These are phyloP conservation scores for Corymbia citriodora DNA, from an alignment of 441 rosid species.

Conservation along the genomic window DNA sequence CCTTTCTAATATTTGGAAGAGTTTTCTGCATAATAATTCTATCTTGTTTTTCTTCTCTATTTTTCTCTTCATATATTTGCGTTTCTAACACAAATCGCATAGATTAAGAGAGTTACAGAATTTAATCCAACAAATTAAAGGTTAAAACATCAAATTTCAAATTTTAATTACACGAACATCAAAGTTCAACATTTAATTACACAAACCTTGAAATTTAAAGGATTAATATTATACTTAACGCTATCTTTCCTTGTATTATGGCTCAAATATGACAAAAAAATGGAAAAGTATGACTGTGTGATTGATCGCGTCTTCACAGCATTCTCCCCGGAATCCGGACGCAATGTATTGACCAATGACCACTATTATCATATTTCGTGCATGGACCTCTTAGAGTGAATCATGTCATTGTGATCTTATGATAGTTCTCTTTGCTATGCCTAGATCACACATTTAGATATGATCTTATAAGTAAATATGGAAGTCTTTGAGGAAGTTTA, in stretches of 20 bases:
- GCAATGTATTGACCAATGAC: not conserved
- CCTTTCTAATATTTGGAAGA: too few species aligned
- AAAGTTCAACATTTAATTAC: not conserved
- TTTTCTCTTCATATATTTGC: too few species aligned
- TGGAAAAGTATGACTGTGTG: not conserved
- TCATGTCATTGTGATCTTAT: not conserved
- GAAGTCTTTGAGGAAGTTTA: not conserved
- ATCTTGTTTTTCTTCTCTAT: too few species aligned
- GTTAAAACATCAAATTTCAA: not conserved
- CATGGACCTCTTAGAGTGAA: not conserved
- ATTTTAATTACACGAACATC: not conserved
- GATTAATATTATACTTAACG: not conserved
- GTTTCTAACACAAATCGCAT: not conserved
- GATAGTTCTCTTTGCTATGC: not conserved
- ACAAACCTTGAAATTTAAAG: not conserved
- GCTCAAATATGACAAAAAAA: too few species aligned
- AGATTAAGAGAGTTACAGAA: not conserved
- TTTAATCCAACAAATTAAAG: not conserved
- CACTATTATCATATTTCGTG: not conserved
- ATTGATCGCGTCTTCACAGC: not conserved
- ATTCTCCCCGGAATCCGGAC: not conserved
- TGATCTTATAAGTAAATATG: not conserved
- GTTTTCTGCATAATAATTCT: too few species aligned
- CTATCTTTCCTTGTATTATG: not conserved
- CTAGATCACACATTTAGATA: not conserved